Base-by-base conservation (phyloP, 352 stramenopile species). In the Phytopythium cucurbitacearum region DNA sequence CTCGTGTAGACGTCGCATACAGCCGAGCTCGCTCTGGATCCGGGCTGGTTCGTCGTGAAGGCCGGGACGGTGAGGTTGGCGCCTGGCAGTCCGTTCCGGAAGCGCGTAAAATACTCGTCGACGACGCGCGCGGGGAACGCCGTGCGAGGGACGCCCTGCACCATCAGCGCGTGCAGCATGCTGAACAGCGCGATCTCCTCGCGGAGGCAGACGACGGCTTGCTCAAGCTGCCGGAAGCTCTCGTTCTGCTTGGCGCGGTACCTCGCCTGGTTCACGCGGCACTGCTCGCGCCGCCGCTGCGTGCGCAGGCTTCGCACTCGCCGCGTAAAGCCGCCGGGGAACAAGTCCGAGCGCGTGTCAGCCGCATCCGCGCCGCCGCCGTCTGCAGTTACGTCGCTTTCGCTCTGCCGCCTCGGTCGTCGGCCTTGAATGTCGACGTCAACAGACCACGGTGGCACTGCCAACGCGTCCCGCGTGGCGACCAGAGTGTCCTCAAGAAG, bases 211-310 rank as follows among this genome's bases (percentile, higher is more conserved):
- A 28, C 21, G 21, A 28, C 21, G 21, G 21, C 21, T 2, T 28
- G 21, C 21, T 28, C 21, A 2, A 28, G 21, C 21, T 56, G 10
- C 13, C 36, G 38, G 1, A 64, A 51, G 33, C 8, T 53, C 37
- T 53, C 42, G 35, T 63, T 51, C 33, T 68, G 62, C 40, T 65
- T 74, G 51, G 53, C 67, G 40, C 68, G 63, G 52, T 74, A 74
- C 8, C 62, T 52, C 36, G 59, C 65, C 37, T 77, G 68, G 54
- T 77, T 77, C 1, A 34, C 45, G 7, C 68, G 64, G 46, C 68
- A 77, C 38, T 72, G 68, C 38, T 77, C 60, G 28, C 65, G 65
- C 7, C 62, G 68, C 13, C 58, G 58, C 6, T 63, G 58, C 0
- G 63, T 71, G 50, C 62, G 62, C 45, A 57, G 10, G 40, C 63